Base-by-base conservation (phyloP, 2,329 filamentous ascomycete species). In the Ophiostoma montium region DNA sequence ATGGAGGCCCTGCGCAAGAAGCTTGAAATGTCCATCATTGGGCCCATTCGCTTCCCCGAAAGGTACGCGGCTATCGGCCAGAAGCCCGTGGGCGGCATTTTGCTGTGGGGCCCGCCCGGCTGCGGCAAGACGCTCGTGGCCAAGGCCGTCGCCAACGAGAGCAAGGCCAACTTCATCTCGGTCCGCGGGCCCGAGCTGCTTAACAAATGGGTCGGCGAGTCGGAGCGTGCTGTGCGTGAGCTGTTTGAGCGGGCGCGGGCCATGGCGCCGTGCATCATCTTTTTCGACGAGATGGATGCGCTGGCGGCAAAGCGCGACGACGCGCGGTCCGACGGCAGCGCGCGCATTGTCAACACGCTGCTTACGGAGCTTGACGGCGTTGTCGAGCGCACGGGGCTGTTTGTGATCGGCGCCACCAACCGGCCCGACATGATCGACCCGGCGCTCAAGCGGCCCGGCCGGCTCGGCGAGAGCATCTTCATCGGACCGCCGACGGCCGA, bases 141-240 rank as follows among this genome's bases (percentile, higher is more conserved):
- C 16, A 95, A 96, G 67, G 92, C 92, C 3, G 88, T 95, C 5
- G 92, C 92, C 49, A 94, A 94, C 63, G 88, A 95, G 62, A 89
- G 85, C 8, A 87, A 90, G 63, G 92, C 92, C 44, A 96, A 95
- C 65, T 98, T 98, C 70, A 98, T 98, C 65, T 88, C 87, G 47
- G 87, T 98, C 66, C 95, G 95, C 65, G 92, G 92, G 0, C 92
- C 92, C 0, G 92, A 98, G 63, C 72, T 98, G 10, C 75, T 98
- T 42, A 96, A 96, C 71, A 98, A 96, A 66, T 98, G 90, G 62
- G 89, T 98, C 10, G 92, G 92, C 56, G 92, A 98, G 65, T 94
- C 86, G 7, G 92, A 98, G 67, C 83, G 90, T 11, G 86, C 89
- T 0, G 84, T 98, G 1, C 81, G 92, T 19, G 87, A 94, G 62